A percentile compares a stretch with the other conserved stretches of the same genome.
phyloP scores from a whole-genome alignment of 2,329 filamentous ascomycete species.

The Neocucurbitaria cava region DNA sequence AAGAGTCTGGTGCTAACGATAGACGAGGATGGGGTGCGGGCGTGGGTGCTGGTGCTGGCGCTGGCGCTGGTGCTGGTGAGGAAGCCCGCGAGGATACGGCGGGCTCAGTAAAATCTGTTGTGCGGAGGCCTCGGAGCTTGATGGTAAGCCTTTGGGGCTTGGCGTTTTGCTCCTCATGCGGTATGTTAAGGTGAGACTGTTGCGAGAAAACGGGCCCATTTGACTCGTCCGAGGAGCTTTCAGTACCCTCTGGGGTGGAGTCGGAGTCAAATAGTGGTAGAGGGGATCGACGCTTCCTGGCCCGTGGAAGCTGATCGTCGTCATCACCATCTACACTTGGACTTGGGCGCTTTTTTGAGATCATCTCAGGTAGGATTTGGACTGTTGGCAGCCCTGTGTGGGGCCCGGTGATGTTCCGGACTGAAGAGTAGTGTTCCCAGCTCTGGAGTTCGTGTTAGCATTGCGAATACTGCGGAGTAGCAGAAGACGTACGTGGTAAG shows the following conservation, averaged over 20 bases:
- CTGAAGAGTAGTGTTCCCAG: conserved; percentile 72
- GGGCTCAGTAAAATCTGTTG: conserved; percentile 29
- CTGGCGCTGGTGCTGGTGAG: conserved; percentile 20
- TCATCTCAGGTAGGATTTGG: conserved; percentile 30
- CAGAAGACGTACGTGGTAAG: conserved; percentile 65
- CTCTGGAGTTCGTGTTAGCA: conserved; percentile 51
- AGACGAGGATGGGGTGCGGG: conserved; percentile 3
- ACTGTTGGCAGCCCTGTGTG: conserved; percentile 64
- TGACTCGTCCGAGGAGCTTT: conserved; percentile 47
- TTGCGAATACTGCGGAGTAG: neutral
- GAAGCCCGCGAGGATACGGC: conserved; percentile 24
- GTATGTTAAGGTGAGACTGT: conserved; percentile 29
- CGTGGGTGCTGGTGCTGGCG: conserved; percentile 16
- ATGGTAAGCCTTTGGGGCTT: conserved; percentile 41
- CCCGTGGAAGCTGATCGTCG: conserved; percentile 56
- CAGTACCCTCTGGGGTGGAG: conserved; percentile 43
- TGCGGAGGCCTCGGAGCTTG: conserved; percentile 41
- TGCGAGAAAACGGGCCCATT: conserved; percentile 37
- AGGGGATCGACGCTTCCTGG: conserved; percentile 61
- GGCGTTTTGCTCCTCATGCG: conserved; percentile 18
- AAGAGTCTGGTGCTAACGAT: conserved; percentile 1
- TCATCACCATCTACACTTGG: conserved; percentile 60
- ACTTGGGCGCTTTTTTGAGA: conserved; percentile 56
- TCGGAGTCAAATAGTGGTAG: conserved; percentile 54
- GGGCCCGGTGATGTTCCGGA: conserved; percentile 66